Evolutionary conservation across 352 stramenopile genomes (phyloP).

Genomic region (Globisporangium cylindrosporum): DNA sequence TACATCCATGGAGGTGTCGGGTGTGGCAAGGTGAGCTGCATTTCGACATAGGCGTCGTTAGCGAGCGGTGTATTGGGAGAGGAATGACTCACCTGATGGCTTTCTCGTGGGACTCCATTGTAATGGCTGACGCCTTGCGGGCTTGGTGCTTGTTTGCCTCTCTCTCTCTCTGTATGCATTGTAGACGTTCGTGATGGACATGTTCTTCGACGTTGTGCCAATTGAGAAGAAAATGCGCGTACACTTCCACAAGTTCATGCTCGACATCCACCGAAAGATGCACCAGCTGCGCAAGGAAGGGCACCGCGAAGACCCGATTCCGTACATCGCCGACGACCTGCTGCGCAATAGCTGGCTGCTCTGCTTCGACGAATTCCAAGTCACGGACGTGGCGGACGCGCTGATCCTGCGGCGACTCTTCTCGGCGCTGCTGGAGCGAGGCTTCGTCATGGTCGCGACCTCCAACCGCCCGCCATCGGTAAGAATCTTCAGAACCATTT

Average conservation of each 20-base stretch:
- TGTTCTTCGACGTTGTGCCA: slow-evolving; percentile 90
- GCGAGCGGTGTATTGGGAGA: not conserved
- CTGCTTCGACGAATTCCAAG: slow-evolving; percentile 99
- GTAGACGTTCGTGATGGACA: slow-evolving; percentile 96
- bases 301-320: slow-evolving; percentile 72
- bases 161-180: not conserved
- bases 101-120: not conserved
- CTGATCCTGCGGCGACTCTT: slow-evolving; percentile 95
- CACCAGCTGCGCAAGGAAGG: slow-evolving; percentile 91
- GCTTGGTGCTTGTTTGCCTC: not conserved
- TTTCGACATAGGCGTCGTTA: not conserved
- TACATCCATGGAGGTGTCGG: slow-evolving; percentile 97
- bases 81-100: not conserved
- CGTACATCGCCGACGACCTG: slow-evolving; percentile 86
- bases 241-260: slow-evolving; percentile 99
- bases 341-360: slow-evolving; percentile 88
- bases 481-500: not conserved
- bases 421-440: slow-evolving; percentile 82
- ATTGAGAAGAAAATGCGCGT: slow-evolving; percentile 84
- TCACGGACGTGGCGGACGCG: slow-evolving; percentile 96
- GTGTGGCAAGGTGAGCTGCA: slow-evolving; percentile 81
- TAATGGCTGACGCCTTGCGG: not conserved
- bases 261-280: slow-evolving; percentile 95
- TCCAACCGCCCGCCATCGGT: slow-evolving; percentile 91
- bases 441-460: slow-evolving; percentile 95